A percentile compares a stretch with the other conserved stretches of the same genome.
Evolutionary conservation across 192 early-diverging fungal species (phyloP).

Genomic region (Coemansia sp.): DNA sequence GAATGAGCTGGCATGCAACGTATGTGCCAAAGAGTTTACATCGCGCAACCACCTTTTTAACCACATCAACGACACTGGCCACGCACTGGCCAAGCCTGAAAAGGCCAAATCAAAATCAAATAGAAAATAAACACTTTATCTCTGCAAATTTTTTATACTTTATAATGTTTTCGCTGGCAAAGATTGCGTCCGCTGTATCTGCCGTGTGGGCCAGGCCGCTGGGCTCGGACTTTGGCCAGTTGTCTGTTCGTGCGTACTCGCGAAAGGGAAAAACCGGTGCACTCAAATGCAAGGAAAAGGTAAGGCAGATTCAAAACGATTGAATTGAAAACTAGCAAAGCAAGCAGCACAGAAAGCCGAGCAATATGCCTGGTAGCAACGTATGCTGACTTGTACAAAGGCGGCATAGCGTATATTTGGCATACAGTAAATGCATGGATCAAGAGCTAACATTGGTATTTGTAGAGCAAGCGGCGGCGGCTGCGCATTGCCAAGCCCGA

Average conservation of each 20-base stretch:
- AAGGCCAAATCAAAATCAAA: not conserved
- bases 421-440: not conserved
- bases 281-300: not conserved
- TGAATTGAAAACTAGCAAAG: not conserved
- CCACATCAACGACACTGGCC: constrained; percentile 84
- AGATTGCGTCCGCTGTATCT: not conserved
- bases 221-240: not conserved
- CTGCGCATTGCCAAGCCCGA: not conserved
- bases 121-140: too few species aligned
- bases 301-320: not conserved
- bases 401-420: not conserved
- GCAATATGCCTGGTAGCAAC: too few species aligned
- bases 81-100: constrained; percentile 60
- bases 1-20: constrained; percentile 65
- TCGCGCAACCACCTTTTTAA: constrained; percentile 84
- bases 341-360: too few species aligned
- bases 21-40: constrained; percentile 70
- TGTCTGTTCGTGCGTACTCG: not conserved
- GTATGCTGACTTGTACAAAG: not conserved
- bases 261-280: not conserved
- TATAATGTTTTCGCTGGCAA: not conserved
- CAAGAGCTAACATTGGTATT: not conserved
- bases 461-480: constrained; percentile 1
- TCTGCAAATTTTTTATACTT: not conserved
- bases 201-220: not conserved